These are phyloP conservation scores for Rhodocollybia butyracea DNA, from an alignment of 768 basidiomycete genomes.

Conservation along the genomic window DNA sequence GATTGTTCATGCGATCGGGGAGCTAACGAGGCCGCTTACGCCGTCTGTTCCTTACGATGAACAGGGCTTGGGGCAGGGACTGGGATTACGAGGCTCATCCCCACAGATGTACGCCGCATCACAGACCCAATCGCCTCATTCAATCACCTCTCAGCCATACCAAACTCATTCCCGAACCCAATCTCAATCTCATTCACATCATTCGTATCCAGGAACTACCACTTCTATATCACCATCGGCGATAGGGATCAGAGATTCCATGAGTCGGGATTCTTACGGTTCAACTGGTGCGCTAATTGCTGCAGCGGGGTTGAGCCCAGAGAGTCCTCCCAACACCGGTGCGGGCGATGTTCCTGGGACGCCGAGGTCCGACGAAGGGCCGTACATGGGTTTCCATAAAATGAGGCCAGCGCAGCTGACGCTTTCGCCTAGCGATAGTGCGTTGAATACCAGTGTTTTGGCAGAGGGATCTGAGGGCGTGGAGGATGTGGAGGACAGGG, in stretches of 20 bases:
- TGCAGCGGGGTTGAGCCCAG: slow-evolving; percentile 20
- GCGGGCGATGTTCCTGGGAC: slow-evolving; percentile 9
- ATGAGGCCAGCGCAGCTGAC: slow-evolving; percentile 46
- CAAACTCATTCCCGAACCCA: slow-evolving; percentile 35
- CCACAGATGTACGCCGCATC: slow-evolving; percentile 13
- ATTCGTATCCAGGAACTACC: slow-evolving; percentile 39
- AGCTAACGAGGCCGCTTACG: slow-evolving; percentile 74
- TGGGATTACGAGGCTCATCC: slow-evolving; percentile 10
- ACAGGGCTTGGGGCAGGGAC: slow-evolving; percentile 24
- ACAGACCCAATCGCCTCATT: slow-evolving; percentile 7
- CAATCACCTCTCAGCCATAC: slow-evolving; percentile 5
- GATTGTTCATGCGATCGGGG: slow-evolving; percentile 88
- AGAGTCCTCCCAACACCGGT: slow-evolving; percentile 18
- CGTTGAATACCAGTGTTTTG: slow-evolving; percentile 43
- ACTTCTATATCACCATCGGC: neutral
- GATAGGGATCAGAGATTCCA: slow-evolving; percentile 5
- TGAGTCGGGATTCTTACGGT: neutral
- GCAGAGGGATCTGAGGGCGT: slow-evolving; percentile 28
- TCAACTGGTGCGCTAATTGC: slow-evolving; percentile 16
- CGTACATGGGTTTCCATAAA: too few species aligned
- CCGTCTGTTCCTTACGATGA: slow-evolving; percentile 39
- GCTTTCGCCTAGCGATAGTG: slow-evolving; percentile 62
- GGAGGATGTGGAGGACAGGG: slow-evolving; percentile 50
- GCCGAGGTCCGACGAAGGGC: neutral
- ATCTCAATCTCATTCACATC: slow-evolving; percentile 42